phyloP scores from a whole-genome alignment of 2,329 filamentous ascomycete species.

The Xenoacremonium recifei region DNA sequence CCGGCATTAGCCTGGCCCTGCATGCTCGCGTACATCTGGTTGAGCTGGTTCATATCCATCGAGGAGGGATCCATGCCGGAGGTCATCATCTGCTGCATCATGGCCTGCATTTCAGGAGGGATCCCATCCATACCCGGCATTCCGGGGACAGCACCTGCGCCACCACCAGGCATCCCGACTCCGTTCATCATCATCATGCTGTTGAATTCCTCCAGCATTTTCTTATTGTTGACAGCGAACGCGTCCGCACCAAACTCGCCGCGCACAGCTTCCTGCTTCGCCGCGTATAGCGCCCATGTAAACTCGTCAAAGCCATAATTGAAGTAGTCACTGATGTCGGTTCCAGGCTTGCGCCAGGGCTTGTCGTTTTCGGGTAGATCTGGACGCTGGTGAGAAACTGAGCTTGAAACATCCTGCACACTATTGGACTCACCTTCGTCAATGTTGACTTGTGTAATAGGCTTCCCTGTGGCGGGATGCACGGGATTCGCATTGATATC shows the following conservation, averaged over 20 bases:
- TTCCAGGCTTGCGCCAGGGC: conserved; percentile 91
- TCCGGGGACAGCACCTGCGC: conserved; percentile 30
- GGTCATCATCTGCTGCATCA: conserved; percentile 71
- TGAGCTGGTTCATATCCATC: conserved; percentile 60
- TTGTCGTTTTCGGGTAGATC: conserved; percentile 80
- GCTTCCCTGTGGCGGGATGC: conserved; percentile 77
- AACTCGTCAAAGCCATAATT: conserved; percentile 99
- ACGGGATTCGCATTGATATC: conserved; percentile 81
- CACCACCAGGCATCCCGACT: conserved; percentile 39
- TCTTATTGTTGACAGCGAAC: conserved; percentile 67
- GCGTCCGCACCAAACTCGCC: conserved; percentile 70
- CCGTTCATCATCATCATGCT: conserved; percentile 68
- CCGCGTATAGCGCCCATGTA: conserved; percentile 91
- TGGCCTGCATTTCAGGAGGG: conserved; percentile 63
- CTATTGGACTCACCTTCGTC: conserved; percentile 52
- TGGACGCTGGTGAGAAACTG: conserved; percentile 19
- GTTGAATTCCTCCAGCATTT: conserved; percentile 71
- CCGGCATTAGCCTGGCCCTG: conserved; percentile 42
- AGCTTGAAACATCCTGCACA: not conserved
- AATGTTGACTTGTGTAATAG: conserved; percentile 73
- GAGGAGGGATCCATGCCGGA: conserved; percentile 64
- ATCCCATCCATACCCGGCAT: conserved; percentile 63
- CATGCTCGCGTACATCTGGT: conserved; percentile 60
- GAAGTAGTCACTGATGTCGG: conserved; percentile 95
- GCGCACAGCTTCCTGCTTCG: conserved; percentile 79